Conservation (phyloP, 371 early-diverging fungal genomes). For the Mortierella sp. region DNA sequence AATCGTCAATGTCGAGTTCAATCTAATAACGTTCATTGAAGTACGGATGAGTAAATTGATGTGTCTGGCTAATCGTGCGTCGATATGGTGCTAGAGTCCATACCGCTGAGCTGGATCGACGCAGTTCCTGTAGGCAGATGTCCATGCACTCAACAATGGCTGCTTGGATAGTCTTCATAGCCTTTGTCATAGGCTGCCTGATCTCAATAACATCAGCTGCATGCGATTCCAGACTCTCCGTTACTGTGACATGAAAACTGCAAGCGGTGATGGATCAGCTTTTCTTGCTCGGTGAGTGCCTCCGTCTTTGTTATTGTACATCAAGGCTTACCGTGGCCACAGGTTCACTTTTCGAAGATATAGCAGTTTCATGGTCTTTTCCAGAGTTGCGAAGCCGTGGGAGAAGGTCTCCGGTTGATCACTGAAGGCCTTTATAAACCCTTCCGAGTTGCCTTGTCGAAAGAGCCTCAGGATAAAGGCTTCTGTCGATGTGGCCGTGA, state of each 20-base stretch:
- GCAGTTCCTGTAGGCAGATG: slow-evolving; percentile 81
- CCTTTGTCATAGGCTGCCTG: slow-evolving; percentile 80
- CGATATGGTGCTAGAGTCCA: slow-evolving; percentile 1
- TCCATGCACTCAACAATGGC: slow-evolving; percentile 89
- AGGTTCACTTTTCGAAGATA: slow-evolving; percentile 83
- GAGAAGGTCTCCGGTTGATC: slow-evolving; percentile 84
- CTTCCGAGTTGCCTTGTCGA: slow-evolving; percentile 81
- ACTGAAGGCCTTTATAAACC: slow-evolving; percentile 95
- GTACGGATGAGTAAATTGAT: background rate
- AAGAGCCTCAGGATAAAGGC: slow-evolving; percentile 88
- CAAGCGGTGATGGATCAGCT: background rate
- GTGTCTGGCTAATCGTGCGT: background rate
- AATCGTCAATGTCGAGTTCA: slow-evolving; percentile 82
- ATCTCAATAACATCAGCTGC: slow-evolving; percentile 80
- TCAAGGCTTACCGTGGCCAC: slow-evolving; percentile 92
- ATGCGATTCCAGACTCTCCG: slow-evolving; percentile 66
- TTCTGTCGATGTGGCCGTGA: slow-evolving; percentile 84
- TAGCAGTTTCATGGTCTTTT: slow-evolving; percentile 84
- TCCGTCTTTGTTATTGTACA: no score
- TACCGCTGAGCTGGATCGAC: slow-evolving; percentile 70
- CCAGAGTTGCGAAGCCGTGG: slow-evolving; percentile 85
- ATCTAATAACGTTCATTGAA: slow-evolving; percentile 24
- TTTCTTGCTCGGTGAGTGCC: no score
- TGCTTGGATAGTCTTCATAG: slow-evolving; percentile 87
- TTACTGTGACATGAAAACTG: slow-evolving; percentile 80